Evolutionary conservation across 2,329 filamentous ascomycete genomes (phyloP), one percentile per base, ranked within the genome.

Genomic region (Aspergillus sp.): DNA sequence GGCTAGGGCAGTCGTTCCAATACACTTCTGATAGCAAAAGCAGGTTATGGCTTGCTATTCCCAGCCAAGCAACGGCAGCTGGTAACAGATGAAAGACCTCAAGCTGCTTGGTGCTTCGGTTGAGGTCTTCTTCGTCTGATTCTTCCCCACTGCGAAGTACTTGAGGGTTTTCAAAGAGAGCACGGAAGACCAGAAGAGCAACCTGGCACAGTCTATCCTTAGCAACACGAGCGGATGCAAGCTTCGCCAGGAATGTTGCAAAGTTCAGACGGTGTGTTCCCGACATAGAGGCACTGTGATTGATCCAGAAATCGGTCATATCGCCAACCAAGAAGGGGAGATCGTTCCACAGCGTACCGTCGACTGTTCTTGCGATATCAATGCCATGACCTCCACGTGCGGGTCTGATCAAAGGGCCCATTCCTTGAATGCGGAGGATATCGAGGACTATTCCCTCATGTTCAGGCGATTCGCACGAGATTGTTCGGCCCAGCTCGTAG

Each of bases 281-380:
- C 7, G 53, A 55, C 64, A 68, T 66, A 1, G 58, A 27, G 23
- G 59, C 58, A 12, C 43, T 46, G 44, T 64, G 7, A 6, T 58
- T 62, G 15, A 61, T 23, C 61, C 64, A 68, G 40, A 61, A 67
- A 2, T 61, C 23, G 19, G 64, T 62, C 65, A 69, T 69, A 41
- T 67, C 66, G 1, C 44, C 45, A 5, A 23, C 64, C 15, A 69
- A 55, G 27, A 67, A 65, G 3, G 65, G 65, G 2, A 67, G 58
- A n/a, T 66, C 66, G 25, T 64, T 67, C 66, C 64, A 68, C 2
- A 69, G 44, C 4, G 65, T 58, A 1, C 66, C 66, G 8, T 64
- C 64, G 11, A 45, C 41, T 2, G 66, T 68, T 61, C 66, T 45
- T 17, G 65, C 66, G 17, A 67, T 66, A 51, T 68, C 64, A 45